Evolutionary conservation across 2,329 filamentous ascomycete species (phyloP).

Genomic region (Westerdykella ornata): DNA sequence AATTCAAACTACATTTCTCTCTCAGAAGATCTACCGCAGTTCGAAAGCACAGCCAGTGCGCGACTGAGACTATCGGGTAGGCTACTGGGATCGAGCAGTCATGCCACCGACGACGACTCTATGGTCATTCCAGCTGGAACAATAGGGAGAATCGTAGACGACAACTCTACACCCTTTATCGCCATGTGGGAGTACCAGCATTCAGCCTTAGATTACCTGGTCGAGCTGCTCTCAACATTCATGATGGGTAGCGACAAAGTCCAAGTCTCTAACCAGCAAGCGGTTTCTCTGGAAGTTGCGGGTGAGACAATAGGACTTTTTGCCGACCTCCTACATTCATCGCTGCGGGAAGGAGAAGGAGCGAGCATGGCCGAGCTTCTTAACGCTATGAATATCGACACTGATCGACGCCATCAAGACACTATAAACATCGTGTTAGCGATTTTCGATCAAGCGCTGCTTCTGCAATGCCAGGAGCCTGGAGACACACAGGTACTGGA

Average conservation of each 20-base stretch:
- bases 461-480: constrained; percentile 46
- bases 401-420: constrained; percentile 54
- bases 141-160: constrained; percentile 65
- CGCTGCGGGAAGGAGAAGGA: constrained; percentile 14
- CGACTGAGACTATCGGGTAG: background rate
- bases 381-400: constrained; percentile 28
- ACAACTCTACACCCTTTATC: constrained; percentile 63
- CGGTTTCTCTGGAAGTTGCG: constrained; percentile 54
- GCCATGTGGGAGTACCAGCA: constrained; percentile 69
- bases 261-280: constrained; percentile 42
- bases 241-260: constrained; percentile 49
- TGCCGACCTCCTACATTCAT: constrained; percentile 56
- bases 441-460: constrained; percentile 66
- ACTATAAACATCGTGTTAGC: constrained; percentile 77
- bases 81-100: background rate
- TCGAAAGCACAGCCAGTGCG: constrained; percentile 35
- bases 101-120: constrained; percentile 25
- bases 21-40: constrained; percentile 56
- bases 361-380: constrained; percentile 20
- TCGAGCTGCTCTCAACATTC: constrained; percentile 65
- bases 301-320: constrained; percentile 70
- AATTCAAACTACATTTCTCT: constrained; percentile 74
- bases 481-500: constrained; percentile 58
- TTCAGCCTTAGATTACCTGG: constrained; percentile 72
- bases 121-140: constrained; percentile 62